Conservation (phyloP, 2,329 filamentous ascomycete species). For the Colletotrichum sp. region DNA sequence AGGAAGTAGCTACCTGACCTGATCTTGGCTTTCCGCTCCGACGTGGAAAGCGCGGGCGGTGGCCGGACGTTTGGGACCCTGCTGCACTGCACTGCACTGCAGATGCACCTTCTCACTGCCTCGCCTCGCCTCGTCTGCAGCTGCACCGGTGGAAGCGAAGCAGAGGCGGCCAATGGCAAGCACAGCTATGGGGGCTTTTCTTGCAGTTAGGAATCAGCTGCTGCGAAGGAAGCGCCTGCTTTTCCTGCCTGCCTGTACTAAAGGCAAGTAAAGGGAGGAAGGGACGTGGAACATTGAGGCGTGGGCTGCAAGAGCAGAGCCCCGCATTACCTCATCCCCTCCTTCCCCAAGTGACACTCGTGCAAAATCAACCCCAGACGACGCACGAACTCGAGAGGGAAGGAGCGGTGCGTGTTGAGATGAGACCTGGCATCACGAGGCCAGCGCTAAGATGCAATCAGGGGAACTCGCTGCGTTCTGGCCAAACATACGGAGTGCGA, state of each 20-base stretch:
- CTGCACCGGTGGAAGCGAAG: neutral
- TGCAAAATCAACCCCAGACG: slow-evolving; percentile 3
- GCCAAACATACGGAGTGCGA: neutral
- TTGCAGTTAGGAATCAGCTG: neutral
- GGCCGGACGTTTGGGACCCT: neutral
- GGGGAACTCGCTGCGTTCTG: neutral
- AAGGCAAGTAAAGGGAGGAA: neutral
- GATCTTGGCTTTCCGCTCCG: neutral
- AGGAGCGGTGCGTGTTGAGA: slow-evolving; percentile 1
- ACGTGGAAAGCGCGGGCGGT: neutral
- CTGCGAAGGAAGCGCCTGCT: neutral
- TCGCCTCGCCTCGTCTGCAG: neutral
- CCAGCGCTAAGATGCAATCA: neutral
- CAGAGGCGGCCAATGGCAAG: neutral
- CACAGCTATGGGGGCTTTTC: neutral
- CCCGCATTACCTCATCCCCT: slow-evolving; percentile 15
- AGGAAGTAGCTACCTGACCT: neutral
- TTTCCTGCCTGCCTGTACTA: neutral
- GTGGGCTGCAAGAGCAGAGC: neutral
- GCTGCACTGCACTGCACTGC: neutral
- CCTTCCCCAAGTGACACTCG: slow-evolving; percentile 11
- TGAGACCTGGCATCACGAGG: neutral
- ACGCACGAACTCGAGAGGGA: slow-evolving; percentile 13
- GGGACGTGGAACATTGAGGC: neutral
- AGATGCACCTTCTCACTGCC: neutral